A percentile compares a stretch with the other conserved stretches of the same genome.
phyloP scores from a whole-genome alignment of 345 rosid species.

The Streptanthus diversifolius region DNA sequence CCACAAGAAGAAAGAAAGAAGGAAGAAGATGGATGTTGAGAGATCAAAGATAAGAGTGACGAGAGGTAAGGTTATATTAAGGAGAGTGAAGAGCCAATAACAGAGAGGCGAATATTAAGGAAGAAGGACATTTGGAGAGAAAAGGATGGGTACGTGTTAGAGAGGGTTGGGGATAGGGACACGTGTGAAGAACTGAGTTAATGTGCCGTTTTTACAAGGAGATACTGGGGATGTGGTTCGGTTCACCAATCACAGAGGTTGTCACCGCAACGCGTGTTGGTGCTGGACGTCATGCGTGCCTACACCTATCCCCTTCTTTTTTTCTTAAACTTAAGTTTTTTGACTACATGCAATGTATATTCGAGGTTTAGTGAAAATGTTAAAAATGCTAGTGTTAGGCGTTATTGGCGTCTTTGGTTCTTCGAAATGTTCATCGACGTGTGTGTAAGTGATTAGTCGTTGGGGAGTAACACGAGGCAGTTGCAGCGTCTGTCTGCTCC shows the following conservation, averaged over 20 bases:
- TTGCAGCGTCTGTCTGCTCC: slow-evolving; percentile 38
- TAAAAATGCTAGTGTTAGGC: background rate
- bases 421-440: slow-evolving; percentile 9
- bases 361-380: background rate
- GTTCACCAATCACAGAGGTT: slow-evolving; percentile 40
- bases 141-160: slow-evolving; percentile 74
- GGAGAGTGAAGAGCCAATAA: slow-evolving; percentile 50
- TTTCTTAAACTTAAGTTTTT: background rate
- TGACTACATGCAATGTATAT: slow-evolving; percentile 26
- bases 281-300: slow-evolving; percentile 68
- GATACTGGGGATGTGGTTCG: slow-evolving; percentile 26
- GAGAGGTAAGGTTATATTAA: slow-evolving; percentile 26
- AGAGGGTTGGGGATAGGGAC: slow-evolving; percentile 42
- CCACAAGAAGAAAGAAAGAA: background rate
- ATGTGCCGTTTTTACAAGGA: slow-evolving; percentile 37
- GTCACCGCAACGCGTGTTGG: slow-evolving; percentile 57
- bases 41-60: slow-evolving; percentile 1
- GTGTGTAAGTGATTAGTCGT: slow-evolving; percentile 11
- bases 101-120: slow-evolving; percentile 37
- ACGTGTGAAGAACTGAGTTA: slow-evolving; percentile 45
- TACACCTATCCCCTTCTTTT: slow-evolving; percentile 60
- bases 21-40: slow-evolving; percentile 36
- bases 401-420: slow-evolving; percentile 30
- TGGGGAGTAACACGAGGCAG: slow-evolving; percentile 32
- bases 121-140: slow-evolving; percentile 49